Evolutionary conservation across 2,329 filamentous ascomycete species (phyloP).

Genomic region (Colletotrichum musae): DNA sequence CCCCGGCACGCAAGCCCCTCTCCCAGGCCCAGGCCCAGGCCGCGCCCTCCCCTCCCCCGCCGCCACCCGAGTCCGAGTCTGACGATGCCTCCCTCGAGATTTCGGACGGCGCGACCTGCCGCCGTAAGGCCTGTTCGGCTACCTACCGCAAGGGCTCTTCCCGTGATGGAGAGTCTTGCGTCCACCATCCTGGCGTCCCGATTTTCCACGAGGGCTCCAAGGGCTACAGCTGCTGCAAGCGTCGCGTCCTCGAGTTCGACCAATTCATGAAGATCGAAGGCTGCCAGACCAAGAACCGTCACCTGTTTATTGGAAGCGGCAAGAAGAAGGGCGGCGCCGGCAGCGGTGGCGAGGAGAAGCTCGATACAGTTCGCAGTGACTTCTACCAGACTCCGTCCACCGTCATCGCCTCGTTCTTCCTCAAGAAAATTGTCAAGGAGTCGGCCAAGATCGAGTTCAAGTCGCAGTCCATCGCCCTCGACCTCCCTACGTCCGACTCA

Average conservation of each 20-base stretch:
- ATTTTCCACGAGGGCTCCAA: slow-evolving; percentile 99
- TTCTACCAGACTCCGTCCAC: slow-evolving; percentile 93
- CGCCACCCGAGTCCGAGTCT: slow-evolving; percentile 84
- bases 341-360: slow-evolving; percentile 76
- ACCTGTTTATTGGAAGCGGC: slow-evolving; percentile 87
- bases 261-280: slow-evolving; percentile 97
- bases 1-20: slow-evolving; percentile 56
- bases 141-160: slow-evolving; percentile 73
- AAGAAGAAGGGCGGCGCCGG: slow-evolving; percentile 73
- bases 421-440: slow-evolving; percentile 96
- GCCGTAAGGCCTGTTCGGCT: slow-evolving; percentile 80
- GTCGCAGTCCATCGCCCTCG: slow-evolving; percentile 75
- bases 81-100: slow-evolving; percentile 85
- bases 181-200: slow-evolving; percentile 89
- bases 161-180: slow-evolving; percentile 82
- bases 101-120: slow-evolving; percentile 81
- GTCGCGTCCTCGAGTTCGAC: slow-evolving; percentile 95
- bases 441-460: slow-evolving; percentile 80
- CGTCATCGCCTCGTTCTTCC: slow-evolving; percentile 92
- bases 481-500: slow-evolving; percentile 87
- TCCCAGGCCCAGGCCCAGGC: slow-evolving; percentile 56
- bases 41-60: slow-evolving; percentile 68
- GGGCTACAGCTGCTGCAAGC: slow-evolving; percentile 97
- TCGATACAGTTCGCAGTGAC: slow-evolving; percentile 86
- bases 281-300: slow-evolving; percentile 84